Base-by-base conservation (phyloP, 2,329 filamentous ascomycete species). In the Achaetomium macrosporum region DNA sequence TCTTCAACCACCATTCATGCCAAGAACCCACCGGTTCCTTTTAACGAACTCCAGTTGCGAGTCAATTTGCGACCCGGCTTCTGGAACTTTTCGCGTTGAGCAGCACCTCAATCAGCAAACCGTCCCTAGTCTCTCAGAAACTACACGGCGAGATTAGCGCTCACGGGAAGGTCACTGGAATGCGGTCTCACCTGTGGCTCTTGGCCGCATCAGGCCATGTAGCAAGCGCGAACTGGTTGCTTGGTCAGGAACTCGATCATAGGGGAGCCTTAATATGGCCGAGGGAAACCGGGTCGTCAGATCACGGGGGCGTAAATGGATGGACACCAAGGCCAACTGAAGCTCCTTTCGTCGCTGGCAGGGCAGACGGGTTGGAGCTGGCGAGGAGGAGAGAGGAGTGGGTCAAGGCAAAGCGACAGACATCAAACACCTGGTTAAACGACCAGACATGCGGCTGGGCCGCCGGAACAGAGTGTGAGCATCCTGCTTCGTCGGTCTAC, bases 401-500 rank as follows among this genome's bases (percentile, higher is more conserved):
- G 54, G 17, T 30, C 17, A 57, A 29, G 35, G 4, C 39, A 41
- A 54, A 52, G 42, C 45, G 56, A 17, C 42, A 52, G 6, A 55
- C 52, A 2, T 46, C 47, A 1, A 61, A 63, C 44, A 61, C 56
- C 10, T 66, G 60, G 61, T 35, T 59, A 20, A 56, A 65, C 19
- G 50, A 49, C 2, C 45, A 53, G 5, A 67, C 65, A 2, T 67
- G 65, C 48, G 65, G 64, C 15, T 67, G 61, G 59, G 57, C 47
- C n/a, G 49, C 59, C 10, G 57, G 59, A 4, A 15, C 42, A 2
- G 59, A 58, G 1, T 65, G 64, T 58, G 57, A 59, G 57, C 2
- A 12, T 20, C 35, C 29, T 37, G 29, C 17, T 51, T 41, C 33
- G 33, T 9, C 10, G 4, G 10, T 35, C 33, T 35, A 11, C 33